Base-by-base conservation (phyloP, 805 yeast species). In the Candida namnaoensis region DNA sequence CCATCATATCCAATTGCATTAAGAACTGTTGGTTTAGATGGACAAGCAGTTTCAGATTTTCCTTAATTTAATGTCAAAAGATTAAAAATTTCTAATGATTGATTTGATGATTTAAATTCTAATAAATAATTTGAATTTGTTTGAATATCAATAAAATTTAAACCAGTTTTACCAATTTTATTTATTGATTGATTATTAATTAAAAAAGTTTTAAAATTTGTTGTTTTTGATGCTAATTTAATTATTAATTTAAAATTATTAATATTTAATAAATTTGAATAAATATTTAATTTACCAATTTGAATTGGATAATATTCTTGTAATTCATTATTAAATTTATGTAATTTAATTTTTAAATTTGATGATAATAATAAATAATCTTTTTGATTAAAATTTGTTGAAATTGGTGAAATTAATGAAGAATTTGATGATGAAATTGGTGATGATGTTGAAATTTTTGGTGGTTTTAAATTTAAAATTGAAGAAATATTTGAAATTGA, bases 251-350 rank as follows among this genome's bases (percentile, higher is more conserved):
- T 19, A 19, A 19, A 19, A 19, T 19, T 19, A 19, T 19, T 19
- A 19, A 19, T 19, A 33, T 51, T 48, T 3, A 41, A 23, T 3
- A 53, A 34, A 37, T 46, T 47, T 5, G 58, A 47, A 9, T 40
- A 47, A 2, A 56, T 38, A 5, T 48, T 41, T 26, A 56, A 47
- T 35, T 42, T 44, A 8, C 49, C 57, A 45, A 54, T 41, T 1
- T 54, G 42, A 5, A 53, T 39, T 5, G 60, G 60, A 14, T 52
- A 42, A 57, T 57, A 56, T 25, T 56, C 60, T 26, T 46, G 19
- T 19, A 19, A 50, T 32, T 46, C 47, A 7, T 25, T 19, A 35
- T 56, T 58, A 38, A 39, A 35, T 39, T 49, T 48, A 36, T 56
- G 60, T 19, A 56, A 26, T 42, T 48, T 51, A 3, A 54, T 42